Percentiles rank a stretch among this genome's conserved stretches.
Evolutionary conservation across 495 filamentous ascomycete species (phyloP).

Genomic region (Penicillium macrosclerotiorum): DNA sequence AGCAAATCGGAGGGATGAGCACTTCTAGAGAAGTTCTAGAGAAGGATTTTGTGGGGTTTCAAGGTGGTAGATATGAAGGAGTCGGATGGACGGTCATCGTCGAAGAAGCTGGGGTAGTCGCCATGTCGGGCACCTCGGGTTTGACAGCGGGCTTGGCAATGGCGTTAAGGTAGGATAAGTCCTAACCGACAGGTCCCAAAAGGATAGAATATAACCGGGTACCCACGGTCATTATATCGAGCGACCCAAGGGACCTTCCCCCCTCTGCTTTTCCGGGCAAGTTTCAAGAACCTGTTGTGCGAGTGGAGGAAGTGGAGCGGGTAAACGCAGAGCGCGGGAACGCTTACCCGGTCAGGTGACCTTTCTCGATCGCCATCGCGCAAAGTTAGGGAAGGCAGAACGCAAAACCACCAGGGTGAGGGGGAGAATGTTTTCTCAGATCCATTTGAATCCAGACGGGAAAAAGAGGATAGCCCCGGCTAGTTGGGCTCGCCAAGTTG

Average conservation of each 20-base stretch:
- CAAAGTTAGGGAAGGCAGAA: slow-evolving; percentile 6
- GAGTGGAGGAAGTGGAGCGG: slow-evolving; percentile 7
- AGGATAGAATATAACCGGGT: not conserved
- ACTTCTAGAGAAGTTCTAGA: not conserved
- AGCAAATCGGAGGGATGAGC: not conserved
- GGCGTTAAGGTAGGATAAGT: not conserved
- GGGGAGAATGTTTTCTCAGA: slow-evolving; percentile 27
- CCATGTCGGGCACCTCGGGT: not conserved
- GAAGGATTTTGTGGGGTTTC: not conserved
- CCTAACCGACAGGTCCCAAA: not conserved
- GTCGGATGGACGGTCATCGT: not conserved
- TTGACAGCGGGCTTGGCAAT: slow-evolving; percentile 1
- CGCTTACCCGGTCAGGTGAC: slow-evolving; percentile 18
- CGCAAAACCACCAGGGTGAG: not conserved
- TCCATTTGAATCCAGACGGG: not conserved
- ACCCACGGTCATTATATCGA: not conserved
- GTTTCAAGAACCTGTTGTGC: not conserved
- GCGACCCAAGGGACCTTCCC: not conserved
- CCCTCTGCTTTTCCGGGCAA: no score
- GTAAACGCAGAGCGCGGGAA: slow-evolving; percentile 6
- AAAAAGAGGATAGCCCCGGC: slow-evolving; percentile 2
- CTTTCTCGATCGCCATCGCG: not conserved
- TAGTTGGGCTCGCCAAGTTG: not conserved
- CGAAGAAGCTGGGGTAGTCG: not conserved
- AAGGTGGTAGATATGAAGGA: not conserved